Conservation (phyloP, 768 basidiomycete genomes). For the Phanerochaete carnosa region DNA sequence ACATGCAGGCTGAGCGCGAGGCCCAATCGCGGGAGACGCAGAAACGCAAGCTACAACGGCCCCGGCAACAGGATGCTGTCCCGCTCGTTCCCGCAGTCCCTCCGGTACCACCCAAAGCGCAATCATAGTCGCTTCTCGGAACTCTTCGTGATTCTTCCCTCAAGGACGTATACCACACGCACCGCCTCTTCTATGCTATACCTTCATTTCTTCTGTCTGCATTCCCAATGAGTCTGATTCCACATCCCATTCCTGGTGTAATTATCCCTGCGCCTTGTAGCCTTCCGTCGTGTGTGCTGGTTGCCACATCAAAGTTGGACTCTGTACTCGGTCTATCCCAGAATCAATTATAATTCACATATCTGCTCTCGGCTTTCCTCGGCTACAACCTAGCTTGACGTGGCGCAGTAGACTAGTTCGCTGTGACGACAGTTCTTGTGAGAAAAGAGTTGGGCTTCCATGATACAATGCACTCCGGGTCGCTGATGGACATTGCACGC, state of each 20-base stretch:
- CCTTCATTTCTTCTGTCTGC: background rate
- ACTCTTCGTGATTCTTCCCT: background rate
- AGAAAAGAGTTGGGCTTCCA: no score
- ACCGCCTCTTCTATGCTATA: background rate
- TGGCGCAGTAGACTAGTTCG: no score
- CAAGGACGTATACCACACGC: conserved; percentile 5
- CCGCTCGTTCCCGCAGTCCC: conserved; percentile 29
- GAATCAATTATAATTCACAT: background rate
- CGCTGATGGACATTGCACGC: no score
- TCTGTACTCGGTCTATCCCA: background rate
- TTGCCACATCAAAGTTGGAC: conserved; percentile 2
- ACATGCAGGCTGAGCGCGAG: conserved; percentile 83
- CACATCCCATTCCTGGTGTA: background rate
- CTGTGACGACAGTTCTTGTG: no score
- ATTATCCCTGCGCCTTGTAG: background rate
- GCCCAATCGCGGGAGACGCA: conserved; percentile 60
- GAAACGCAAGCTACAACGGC: conserved; percentile 56
- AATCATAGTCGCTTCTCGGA: background rate
- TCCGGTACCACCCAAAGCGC: conserved; percentile 18
- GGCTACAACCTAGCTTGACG: no score
- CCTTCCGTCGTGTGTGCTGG: background rate
- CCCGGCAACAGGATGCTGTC: conserved; percentile 30
- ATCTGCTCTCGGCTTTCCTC: background rate
- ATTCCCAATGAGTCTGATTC: background rate
- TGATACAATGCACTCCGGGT: no score